Evolutionary conservation across 2,329 filamentous ascomycete species (phyloP).

Genomic region (Hypomyces rosellus): DNA sequence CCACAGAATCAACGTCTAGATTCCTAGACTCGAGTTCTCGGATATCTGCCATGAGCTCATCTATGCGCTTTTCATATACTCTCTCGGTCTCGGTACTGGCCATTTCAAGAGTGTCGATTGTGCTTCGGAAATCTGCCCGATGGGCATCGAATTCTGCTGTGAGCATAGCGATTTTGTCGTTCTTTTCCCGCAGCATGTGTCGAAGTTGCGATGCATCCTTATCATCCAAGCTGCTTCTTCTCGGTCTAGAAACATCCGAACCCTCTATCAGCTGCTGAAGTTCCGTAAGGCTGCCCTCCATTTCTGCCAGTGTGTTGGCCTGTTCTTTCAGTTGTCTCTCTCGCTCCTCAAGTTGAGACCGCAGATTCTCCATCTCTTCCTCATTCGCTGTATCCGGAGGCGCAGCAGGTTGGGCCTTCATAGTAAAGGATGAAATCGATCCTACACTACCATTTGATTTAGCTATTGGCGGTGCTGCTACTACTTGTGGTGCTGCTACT

Average conservation of each 20-base stretch:
- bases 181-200: slow-evolving; percentile 84
- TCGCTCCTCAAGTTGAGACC: slow-evolving; percentile 70
- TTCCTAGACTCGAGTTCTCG: slow-evolving; percentile 74
- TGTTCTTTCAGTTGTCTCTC: slow-evolving; percentile 88
- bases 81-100: slow-evolving; percentile 92
- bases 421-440: slow-evolving; percentile 48
- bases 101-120: slow-evolving; percentile 92
- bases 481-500: slow-evolving; percentile 39
- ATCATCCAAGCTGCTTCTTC: slow-evolving; percentile 51
- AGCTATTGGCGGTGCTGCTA: slow-evolving; percentile 37
- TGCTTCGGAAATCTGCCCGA: slow-evolving; percentile 90
- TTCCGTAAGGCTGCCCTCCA: slow-evolving; percentile 83
- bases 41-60: slow-evolving; percentile 76
- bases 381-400: slow-evolving; percentile 51
- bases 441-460: slow-evolving; percentile 46
- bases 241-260: slow-evolving; percentile 35
- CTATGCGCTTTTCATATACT: slow-evolving; percentile 90
- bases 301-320: slow-evolving; percentile 72
- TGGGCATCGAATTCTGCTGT: slow-evolving; percentile 94
- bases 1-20: slow-evolving; percentile 87
- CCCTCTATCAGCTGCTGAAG: slow-evolving; percentile 62
- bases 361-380: slow-evolving; percentile 68
- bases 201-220: slow-evolving; percentile 72
- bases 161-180: slow-evolving; percentile 89
- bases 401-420: slow-evolving; percentile 47